Base-by-base conservation (phyloP, 768 basidiomycete species). In the Lentinula edodes region DNA sequence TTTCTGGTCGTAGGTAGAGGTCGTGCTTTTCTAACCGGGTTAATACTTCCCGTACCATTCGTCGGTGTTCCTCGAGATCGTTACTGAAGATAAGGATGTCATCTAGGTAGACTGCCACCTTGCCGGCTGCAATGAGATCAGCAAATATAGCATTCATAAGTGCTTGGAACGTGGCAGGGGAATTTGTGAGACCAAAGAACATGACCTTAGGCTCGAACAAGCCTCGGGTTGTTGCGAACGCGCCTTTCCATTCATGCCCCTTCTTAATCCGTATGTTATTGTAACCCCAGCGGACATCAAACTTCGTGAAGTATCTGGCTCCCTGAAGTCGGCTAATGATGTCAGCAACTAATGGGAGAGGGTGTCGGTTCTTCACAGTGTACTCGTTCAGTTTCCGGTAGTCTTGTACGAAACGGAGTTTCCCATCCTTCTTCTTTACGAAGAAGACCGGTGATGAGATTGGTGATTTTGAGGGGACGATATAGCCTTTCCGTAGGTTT, bases 211-310 rank as follows among this genome's bases (percentile, higher is more conserved):
- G 74, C 70, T 83, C 73, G 55, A 73, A 80, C 0, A 74, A 63
- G 0, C 79, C 78, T 23, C 64, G 64, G 15, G 73, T 70, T 0
- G 72, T 76, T 1, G 52, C 62, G 66, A 83, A 82, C 0, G 77
- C 74, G 0, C 74, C 77, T 63, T 82, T 82, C 73, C 73, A 76
- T 63, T 80, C 69, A 60, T 81, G 72, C 2, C 77, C 79, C 39
- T 74, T 68, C 15, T 70, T 71, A 32, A 82, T 75, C 1, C 75
- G 66, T 18, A 82, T 65, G 12, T 77, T 75, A 63, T 81, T 75
- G 63, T 73, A 82, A 0, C 73, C 76, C 48, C 70, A 69, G 4
- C 68, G 63, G 3, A 82, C 69, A 64, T 83, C 78, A 10, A 82
- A 60, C 48, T 73, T 74, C 0, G 73, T 71, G 63, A 74, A 79